These are phyloP conservation scores for Botrytis fragariae DNA, from an alignment of 2,329 filamentous ascomycete genomes.

Conservation along the genomic window DNA sequence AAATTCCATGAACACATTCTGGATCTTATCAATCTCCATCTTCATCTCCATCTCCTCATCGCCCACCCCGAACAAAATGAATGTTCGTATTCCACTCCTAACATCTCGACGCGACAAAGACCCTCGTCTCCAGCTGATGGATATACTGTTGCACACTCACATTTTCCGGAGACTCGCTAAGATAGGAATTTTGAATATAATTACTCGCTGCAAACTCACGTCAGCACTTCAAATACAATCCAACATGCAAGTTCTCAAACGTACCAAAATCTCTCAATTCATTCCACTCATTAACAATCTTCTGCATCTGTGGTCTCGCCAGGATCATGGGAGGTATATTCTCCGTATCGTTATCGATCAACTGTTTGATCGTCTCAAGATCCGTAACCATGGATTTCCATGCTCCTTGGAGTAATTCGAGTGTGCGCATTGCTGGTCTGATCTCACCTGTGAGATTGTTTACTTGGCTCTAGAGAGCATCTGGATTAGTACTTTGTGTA, in stretches of 20 bases:
- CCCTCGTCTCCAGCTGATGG: background rate
- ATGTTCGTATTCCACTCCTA: background rate
- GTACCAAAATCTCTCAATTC: conserved; percentile 4
- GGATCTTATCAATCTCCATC: background rate
- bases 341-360: conserved; percentile 4
- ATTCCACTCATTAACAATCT: conserved; percentile 9
- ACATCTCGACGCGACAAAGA: background rate
- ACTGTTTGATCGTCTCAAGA: background rate
- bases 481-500: background rate
- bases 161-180: conserved; percentile 3
- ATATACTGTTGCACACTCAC: conserved; percentile 5
- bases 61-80: background rate
- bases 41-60: background rate
- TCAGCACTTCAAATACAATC: background rate
- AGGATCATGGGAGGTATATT: background rate
- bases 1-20: background rate
- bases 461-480: background rate
- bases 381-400: conserved; percentile 6
- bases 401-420: background rate
- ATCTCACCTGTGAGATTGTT: background rate
- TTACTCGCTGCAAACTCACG: background rate
- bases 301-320: background rate
- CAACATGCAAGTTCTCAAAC: background rate
- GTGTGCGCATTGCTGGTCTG: background rate
- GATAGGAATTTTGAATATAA: conserved; percentile 6